phyloP scores from a whole-genome alignment of 371 early-diverging fungal genomes.

The Nematocida sp. region DNA sequence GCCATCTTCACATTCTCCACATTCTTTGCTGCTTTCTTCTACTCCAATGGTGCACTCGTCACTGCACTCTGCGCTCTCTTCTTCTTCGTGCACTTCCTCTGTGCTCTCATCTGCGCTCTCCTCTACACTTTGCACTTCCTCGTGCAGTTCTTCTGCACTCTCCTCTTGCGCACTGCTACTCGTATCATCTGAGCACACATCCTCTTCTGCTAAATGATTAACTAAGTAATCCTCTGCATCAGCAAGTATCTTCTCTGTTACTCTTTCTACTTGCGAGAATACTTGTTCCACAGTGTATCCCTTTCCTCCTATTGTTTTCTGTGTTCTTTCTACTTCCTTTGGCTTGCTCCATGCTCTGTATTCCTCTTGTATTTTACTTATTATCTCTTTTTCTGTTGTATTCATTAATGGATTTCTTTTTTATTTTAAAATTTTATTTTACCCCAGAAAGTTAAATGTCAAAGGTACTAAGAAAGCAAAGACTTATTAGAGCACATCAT shows the following conservation, averaged over 20 bases:
- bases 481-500: conserved; percentile 57
- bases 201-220: not conserved
- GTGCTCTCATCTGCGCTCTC: not conserved
- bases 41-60: conserved; percentile 1
- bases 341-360: conserved; percentile 32
- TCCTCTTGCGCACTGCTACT: not conserved
- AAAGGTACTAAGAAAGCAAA: conserved; percentile 66
- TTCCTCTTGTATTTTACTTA: conserved; percentile 49
- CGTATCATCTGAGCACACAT: not conserved
- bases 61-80: conserved; percentile 40
- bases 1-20: not conserved
- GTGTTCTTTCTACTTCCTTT: conserved; percentile 24
- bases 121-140: not conserved
- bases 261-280: conserved; percentile 56
- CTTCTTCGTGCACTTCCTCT: conserved; percentile 34
- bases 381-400: conserved; percentile 30
- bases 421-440: conserved; percentile 14
- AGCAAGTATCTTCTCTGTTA: conserved; percentile 39
- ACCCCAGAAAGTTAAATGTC: conserved; percentile 58
- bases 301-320: conserved; percentile 36
- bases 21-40: conserved; percentile 5
- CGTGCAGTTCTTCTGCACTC: not conserved
- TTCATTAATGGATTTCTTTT: conserved; percentile 33
- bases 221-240: conserved; percentile 36
- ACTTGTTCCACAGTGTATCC: conserved; percentile 57